Percentiles rank a stretch among this genome's conserved stretches.
These are phyloP conservation scores for Xylariaceae sp. DNA, from an alignment of 2,329 filamentous ascomycete genomes.

Conservation along the genomic window DNA sequence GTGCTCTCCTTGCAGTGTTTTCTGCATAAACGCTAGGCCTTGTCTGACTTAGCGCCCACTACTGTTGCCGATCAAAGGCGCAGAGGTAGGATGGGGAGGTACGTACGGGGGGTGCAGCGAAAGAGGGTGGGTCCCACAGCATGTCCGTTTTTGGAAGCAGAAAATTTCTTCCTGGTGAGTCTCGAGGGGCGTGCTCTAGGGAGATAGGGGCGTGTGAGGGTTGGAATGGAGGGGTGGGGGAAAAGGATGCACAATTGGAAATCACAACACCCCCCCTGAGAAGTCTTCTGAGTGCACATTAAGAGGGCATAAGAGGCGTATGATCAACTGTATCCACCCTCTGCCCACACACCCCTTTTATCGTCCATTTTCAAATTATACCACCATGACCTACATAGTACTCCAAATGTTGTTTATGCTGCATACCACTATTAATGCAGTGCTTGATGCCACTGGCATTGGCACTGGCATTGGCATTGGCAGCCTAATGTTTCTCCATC, in stretches of 20 bases:
- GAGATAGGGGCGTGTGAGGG: background rate
- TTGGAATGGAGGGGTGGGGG: conserved; percentile 21
- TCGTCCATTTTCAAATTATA: background rate
- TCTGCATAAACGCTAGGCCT: conserved; percentile 38
- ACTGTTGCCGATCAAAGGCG: conserved; percentile 38
- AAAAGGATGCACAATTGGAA: conserved; percentile 27
- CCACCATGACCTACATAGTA: background rate
- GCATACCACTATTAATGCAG: too few relatives aligned
- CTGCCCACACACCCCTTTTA: conserved; percentile 23
- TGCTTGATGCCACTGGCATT: too few relatives aligned
- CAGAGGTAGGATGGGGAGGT: conserved; percentile 24
- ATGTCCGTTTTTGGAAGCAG: conserved; percentile 27
- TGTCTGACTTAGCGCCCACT: conserved; percentile 38
- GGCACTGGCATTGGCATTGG: too few relatives aligned
- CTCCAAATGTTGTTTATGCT: too few relatives aligned
- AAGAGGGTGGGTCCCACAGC: conserved; percentile 7
- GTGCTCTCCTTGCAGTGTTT: conserved; percentile 36
- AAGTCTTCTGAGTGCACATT: conserved; percentile 18
- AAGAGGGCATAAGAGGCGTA: conserved; percentile 23
- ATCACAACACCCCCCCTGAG: conserved; percentile 31
- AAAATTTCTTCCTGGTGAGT: conserved; percentile 17
- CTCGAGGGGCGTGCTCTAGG: conserved; percentile 5
- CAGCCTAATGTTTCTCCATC: too few relatives aligned
- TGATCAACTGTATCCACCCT: conserved; percentile 27
- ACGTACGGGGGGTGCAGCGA: conserved; percentile 24